Evolutionary conservation across 129 eudicot genomes (phyloP).

Genomic region (Flaveria trinervia): DNA sequence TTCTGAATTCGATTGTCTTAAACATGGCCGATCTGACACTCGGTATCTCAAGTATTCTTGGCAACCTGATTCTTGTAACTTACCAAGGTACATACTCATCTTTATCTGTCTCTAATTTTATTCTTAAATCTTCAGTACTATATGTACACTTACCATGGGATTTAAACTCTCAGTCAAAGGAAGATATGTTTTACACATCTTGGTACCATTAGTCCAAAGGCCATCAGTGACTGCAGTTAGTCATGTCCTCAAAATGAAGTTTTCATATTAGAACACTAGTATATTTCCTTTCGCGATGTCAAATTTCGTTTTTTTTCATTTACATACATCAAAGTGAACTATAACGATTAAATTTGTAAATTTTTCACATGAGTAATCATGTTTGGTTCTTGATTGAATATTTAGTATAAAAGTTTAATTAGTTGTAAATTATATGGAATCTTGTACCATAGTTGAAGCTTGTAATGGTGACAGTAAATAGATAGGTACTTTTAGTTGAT

Average conservation of each 20-base stretch:
- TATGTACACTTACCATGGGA: too few species aligned
- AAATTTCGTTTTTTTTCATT: too few species aligned
- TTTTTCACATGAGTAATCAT: background rate
- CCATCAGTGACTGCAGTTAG: too few species aligned
- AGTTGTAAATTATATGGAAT: conserved; percentile 9
- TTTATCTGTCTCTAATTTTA: background rate
- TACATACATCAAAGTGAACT: too few species aligned
- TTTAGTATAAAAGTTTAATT: background rate
- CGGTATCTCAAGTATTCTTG: conserved; percentile 77
- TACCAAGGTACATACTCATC: conserved; percentile 67
- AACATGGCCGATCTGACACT: conserved; percentile 73
- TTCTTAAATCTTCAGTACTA: too few species aligned
- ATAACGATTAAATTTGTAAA: background rate
- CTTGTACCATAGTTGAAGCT: conserved; percentile 14
- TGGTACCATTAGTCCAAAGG: too few species aligned
- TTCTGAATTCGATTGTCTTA: conserved; percentile 67
- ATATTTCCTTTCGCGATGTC: too few species aligned
- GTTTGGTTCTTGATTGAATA: background rate
- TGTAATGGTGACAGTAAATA: background rate
- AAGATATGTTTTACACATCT: too few species aligned
- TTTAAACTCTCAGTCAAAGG: too few species aligned
- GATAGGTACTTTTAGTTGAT: conserved; percentile 23
- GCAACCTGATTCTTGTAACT: conserved; percentile 64
- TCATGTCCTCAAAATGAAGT: background rate
- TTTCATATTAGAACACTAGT: background rate